Base-by-base conservation (phyloP, 805 yeast genomes). In the Saccharomycopsis sp. region DNA sequence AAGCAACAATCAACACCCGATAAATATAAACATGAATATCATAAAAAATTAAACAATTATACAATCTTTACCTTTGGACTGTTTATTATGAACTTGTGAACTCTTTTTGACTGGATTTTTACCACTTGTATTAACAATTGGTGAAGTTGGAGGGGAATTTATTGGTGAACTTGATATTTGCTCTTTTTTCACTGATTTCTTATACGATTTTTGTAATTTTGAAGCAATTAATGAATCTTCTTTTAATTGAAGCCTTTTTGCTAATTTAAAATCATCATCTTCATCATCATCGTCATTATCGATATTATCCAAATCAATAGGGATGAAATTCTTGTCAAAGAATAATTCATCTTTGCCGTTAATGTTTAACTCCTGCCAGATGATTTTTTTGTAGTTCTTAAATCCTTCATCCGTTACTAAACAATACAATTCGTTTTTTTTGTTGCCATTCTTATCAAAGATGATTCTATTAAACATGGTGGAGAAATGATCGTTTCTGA, bases 401-500 rank as follows among this genome's bases (percentile, higher is more conserved):
- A 74, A 80, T 3, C 92, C 86, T 13, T 67, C 62, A 54, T 92
- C 96, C 1, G 92, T 83, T 2, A 83, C 79, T 21, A 89, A 63
- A 4, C 73, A 58, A 53, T 72, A 86, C 25, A 89, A 62, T 40
- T 67, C 66, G 31, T 59, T 60, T 14, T 56, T 58, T 18, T 57
- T 56, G 52, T 77, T 78, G 42, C 58, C 18, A 20, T 21, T 21
- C 13, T 31, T 39, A 5, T 56, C 44, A 32, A 47, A 52, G 17
- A 37, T 41, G 2, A 49, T 48, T 29, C 52, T 56, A 37, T 55
- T 56, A 50, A 66, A 70, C 9, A 88, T 55, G 0, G 96, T 85
- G 48, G 72, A 72, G 59, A 84, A 89, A 57, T 87, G 96, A 57
- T 92, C 88, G 58, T 92, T 89, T 53, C 96, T 69, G 63, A 88